A percentile compares a stretch with the other conserved stretches of the same genome.
Evolutionary conservation across 805 yeast species (phyloP).

Genomic region (Cephaloascus albidus): DNA sequence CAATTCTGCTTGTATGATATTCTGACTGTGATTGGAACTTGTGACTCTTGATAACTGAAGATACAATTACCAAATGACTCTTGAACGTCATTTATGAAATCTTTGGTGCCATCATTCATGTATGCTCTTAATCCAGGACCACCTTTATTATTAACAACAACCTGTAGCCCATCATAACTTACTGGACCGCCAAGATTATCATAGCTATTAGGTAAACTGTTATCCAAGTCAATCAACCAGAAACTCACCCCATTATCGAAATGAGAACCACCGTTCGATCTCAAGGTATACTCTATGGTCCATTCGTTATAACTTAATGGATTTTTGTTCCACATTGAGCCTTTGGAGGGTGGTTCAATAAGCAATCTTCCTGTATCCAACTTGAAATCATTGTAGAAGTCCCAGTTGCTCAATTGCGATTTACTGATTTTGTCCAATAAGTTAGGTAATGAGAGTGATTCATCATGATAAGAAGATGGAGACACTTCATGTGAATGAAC

Average conservation of each 20-base stretch:
- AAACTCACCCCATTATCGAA: constrained; percentile 48
- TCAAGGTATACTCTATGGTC: constrained; percentile 53
- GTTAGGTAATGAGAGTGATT: constrained; percentile 27
- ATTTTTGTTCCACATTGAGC: constrained; percentile 33
- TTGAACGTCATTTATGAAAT: constrained; percentile 15
- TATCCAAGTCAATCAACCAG: constrained; percentile 33
- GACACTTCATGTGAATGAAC: not conserved
- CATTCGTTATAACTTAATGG: constrained; percentile 22
- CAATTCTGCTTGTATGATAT: constrained; percentile 44
- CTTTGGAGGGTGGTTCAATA: constrained; percentile 18
- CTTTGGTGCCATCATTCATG: constrained; percentile 47
- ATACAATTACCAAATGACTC: constrained; percentile 45
- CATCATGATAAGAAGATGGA: constrained; percentile 5
- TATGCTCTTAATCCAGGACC: constrained; percentile 49
- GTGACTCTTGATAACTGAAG: constrained; percentile 54
- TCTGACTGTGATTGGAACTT: constrained; percentile 64
- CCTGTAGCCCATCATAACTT: constrained; percentile 53
- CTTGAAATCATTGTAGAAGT: constrained; percentile 21
- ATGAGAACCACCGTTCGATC: constrained; percentile 43
- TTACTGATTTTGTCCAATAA: constrained; percentile 15
- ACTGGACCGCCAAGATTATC: constrained; percentile 39
- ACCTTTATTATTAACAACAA: constrained; percentile 41
- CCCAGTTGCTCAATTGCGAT: constrained; percentile 23
- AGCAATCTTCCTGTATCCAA: constrained; percentile 46
- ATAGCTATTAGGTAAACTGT: constrained; percentile 7